Conservation (phyloP, 495 filamentous ascomycete genomes). For the Chaetomium tenue region DNA sequence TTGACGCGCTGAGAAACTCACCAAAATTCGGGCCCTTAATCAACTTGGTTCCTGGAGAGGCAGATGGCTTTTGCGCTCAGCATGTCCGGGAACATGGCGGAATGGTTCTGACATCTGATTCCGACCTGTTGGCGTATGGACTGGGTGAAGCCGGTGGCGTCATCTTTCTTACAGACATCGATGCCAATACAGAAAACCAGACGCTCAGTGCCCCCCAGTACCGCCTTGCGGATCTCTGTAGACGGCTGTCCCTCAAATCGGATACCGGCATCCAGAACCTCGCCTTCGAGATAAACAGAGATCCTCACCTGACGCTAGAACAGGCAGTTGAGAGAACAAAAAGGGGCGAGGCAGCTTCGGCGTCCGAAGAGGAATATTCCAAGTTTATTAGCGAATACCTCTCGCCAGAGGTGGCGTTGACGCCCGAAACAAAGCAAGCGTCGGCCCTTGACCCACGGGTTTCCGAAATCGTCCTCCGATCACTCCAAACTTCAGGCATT, state of each 20-base stretch:
- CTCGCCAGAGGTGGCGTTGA: conserved; percentile 17
- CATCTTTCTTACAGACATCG: conserved; percentile 56
- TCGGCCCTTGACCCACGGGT: conserved; percentile 47
- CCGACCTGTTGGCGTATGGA: conserved; percentile 69
- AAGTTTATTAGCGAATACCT: conserved; percentile 50
- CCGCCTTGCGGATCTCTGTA: conserved; percentile 38
- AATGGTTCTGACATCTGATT: conserved; percentile 65
- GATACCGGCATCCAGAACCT: conserved; percentile 31
- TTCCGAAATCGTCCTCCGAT: conserved; percentile 49
- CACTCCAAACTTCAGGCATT: conserved; percentile 15
- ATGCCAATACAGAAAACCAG: conserved; percentile 18
- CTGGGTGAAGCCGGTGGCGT: conserved; percentile 58
- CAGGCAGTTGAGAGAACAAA: conserved; percentile 34
- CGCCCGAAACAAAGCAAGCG: background rate
- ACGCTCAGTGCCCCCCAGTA: conserved; percentile 42
- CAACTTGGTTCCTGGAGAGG: conserved; percentile 65
- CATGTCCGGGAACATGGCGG: conserved; percentile 51
- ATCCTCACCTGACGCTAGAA: conserved; percentile 34
- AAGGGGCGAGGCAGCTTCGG: conserved; percentile 22
- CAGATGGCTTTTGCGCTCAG: conserved; percentile 65
- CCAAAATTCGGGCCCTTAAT: conserved; percentile 50
- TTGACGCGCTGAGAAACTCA: conserved; percentile 55
- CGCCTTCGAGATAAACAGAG: conserved; percentile 44
- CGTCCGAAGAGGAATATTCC: conserved; percentile 32
- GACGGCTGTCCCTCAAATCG: conserved; percentile 35